Base-by-base conservation (phyloP, 2,329 filamentous ascomycete genomes). In the Coleophoma cylindrospora region DNA sequence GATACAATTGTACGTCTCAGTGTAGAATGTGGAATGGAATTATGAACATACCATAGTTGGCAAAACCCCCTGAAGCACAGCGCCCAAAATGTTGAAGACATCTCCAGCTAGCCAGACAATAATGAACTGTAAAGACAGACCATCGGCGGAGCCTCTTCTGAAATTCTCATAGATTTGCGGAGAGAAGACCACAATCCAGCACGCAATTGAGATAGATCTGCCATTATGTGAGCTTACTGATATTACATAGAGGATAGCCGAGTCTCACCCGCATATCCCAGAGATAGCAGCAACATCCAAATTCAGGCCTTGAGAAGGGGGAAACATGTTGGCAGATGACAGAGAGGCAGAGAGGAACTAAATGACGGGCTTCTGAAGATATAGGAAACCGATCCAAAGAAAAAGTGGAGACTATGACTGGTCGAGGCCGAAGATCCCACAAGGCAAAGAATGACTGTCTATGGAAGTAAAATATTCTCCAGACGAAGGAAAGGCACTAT, bases 81-180 rank as follows among this genome's bases (percentile, higher is more conserved):
- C 89, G n/a, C 92, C 92, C 3, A 95, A 76, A 55, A 96, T 95
- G 66, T 97, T 97, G 76, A 96, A 96, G 57, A 96, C 84, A 83
- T 99, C 94, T 47, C 94, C 94, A 1, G 86, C 77, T 2, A 96
- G 79, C 94, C 94, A 99, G 62, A 95, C 81, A 53, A 95, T 84
- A 64, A 97, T 84, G 73, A 97, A 99, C 50, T 92, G 86, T 13
- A 96, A 80, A 0, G 89, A 95, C 1, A 97, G 77, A 2, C 91
- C 92, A 66, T 96, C 90, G 51, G 91, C 89, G 38, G 87, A 95
- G 57, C 81, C 75, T 50, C 91, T 82, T 55, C 84, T 85, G 72
- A 96, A 96, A 66, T 96, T 96, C 64, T 96, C 90, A 60, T 96
- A 86, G 61, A 99, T 96, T 61, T 99, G 94, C 2, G 94, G 94